Conservation (phyloP, 176 grass and related monocot genomes). For the Oryza punctata region DNA sequence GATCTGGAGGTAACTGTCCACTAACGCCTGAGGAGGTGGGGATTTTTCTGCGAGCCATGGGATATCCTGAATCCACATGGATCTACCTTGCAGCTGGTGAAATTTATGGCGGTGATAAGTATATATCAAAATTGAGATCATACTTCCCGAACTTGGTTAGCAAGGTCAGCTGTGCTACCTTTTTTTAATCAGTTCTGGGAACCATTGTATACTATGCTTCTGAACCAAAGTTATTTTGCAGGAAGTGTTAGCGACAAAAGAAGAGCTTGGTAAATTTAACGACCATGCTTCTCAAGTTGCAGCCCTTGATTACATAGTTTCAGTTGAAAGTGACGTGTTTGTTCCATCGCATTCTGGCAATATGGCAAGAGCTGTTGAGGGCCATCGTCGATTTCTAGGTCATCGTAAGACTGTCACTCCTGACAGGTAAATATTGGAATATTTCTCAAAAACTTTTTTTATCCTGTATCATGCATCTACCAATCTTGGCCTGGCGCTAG, state of each 20-base stretch:
- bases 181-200: background rate
- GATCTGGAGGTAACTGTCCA: slow-evolving; percentile 79
- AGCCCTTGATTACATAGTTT: slow-evolving; percentile 93
- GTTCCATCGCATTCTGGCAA: slow-evolving; percentile 82
- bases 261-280: slow-evolving; percentile 67
- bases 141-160: slow-evolving; percentile 88
- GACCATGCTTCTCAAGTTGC: slow-evolving; percentile 81
- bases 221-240: slow-evolving; percentile 42
- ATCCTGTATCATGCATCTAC: slow-evolving; percentile 6
- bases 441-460: background rate
- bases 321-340: slow-evolving; percentile 94
- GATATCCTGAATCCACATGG: slow-evolving; percentile 81
- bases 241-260: slow-evolving; percentile 69
- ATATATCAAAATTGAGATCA: slow-evolving; percentile 73
- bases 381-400: slow-evolving; percentile 83
- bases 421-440: slow-evolving; percentile 58
- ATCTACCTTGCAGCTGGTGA: slow-evolving; percentile 94
- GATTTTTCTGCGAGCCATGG: slow-evolving; percentile 73
- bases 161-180: slow-evolving; percentile 57
- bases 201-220: background rate
- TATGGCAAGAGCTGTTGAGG: slow-evolving; percentile 98
- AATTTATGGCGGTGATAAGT: slow-evolving; percentile 93
- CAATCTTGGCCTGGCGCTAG: background rate
- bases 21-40: slow-evolving; percentile 85
- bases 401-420: slow-evolving; percentile 85